Percentiles rank a stretch among this genome's conserved stretches.
These are phyloP conservation scores for Beauveria sp. DNA, from an alignment of 2,329 filamentous ascomycete species.

Conservation along the genomic window DNA sequence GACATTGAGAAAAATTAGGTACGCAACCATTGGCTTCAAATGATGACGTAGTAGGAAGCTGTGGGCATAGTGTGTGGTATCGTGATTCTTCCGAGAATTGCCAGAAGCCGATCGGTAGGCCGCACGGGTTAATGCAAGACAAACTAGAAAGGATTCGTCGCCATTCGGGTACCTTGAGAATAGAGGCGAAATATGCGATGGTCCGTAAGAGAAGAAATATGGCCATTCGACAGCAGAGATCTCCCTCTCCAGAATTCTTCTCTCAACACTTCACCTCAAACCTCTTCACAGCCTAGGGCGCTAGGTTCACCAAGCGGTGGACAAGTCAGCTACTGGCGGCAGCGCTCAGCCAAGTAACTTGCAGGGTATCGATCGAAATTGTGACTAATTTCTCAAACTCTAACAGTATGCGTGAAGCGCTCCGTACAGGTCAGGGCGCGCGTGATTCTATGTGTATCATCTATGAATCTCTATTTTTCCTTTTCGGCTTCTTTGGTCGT, in stretches of 20 bases:
- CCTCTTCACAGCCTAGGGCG: too few species aligned
- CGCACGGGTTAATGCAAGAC: too few species aligned
- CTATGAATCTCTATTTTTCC: not conserved
- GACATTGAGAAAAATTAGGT: not conserved
- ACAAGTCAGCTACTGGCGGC: not conserved
- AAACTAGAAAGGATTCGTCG: too few species aligned
- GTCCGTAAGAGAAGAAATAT: too few species aligned
- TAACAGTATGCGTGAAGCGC: not conserved
- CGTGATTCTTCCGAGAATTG: too few species aligned
- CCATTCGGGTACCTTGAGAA: too few species aligned
- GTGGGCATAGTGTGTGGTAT: not conserved
- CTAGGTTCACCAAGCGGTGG: not conserved
- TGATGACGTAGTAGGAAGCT: not conserved
- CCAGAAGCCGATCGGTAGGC: too few species aligned
- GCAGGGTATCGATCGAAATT: not conserved
- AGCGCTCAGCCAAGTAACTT: not conserved
- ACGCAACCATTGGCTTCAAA: not conserved
- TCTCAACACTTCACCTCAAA: too few species aligned
- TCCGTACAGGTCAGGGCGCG: not conserved
- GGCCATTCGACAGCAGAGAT: too few species aligned
- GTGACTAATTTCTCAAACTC: not conserved
- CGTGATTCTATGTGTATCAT: not conserved
- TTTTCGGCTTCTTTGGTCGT: not conserved
- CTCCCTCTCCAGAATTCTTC: too few species aligned
- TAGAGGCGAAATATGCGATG: too few species aligned